Conservation (phyloP, 139 green algal genomes). For the Closterium sp. region DNA sequence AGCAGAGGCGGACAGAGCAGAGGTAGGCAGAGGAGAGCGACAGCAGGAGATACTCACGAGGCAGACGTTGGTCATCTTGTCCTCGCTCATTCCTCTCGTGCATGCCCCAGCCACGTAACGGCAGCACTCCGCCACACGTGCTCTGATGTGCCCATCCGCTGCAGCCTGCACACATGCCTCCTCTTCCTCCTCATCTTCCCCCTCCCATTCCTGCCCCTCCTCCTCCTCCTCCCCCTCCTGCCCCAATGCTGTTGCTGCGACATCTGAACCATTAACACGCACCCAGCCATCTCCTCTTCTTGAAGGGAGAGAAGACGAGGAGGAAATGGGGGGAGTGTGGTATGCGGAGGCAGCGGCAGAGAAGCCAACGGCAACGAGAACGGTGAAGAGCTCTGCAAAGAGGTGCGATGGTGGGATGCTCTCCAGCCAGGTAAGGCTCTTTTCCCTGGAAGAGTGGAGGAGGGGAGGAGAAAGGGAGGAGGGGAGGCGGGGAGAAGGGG, state of each 20-base stretch:
- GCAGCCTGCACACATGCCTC: background rate
- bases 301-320: background rate
- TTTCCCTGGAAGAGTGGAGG: background rate
- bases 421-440: background rate
- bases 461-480: background rate
- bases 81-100: slow-evolving; percentile 33
- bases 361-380: background rate
- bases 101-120: slow-evolving; percentile 32
- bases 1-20: too few relatives aligned
- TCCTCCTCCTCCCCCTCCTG: too few relatives aligned
- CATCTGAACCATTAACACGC: too few relatives aligned
- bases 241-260: too few relatives aligned
- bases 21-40: too few relatives aligned
- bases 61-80: slow-evolving; percentile 36
- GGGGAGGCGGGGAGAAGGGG: too few relatives aligned
- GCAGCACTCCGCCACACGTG: slow-evolving; percentile 10
- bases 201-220: too few relatives aligned
- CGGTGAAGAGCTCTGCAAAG: background rate
- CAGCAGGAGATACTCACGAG: too few relatives aligned
- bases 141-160: background rate
- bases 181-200: too few relatives aligned
- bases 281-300: background rate
- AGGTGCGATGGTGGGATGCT: background rate
- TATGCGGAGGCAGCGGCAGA: background rate
- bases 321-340: background rate